Evolutionary conservation across 371 early-diverging fungal species (phyloP).

Genomic region (Haplosporangium sp.): DNA sequence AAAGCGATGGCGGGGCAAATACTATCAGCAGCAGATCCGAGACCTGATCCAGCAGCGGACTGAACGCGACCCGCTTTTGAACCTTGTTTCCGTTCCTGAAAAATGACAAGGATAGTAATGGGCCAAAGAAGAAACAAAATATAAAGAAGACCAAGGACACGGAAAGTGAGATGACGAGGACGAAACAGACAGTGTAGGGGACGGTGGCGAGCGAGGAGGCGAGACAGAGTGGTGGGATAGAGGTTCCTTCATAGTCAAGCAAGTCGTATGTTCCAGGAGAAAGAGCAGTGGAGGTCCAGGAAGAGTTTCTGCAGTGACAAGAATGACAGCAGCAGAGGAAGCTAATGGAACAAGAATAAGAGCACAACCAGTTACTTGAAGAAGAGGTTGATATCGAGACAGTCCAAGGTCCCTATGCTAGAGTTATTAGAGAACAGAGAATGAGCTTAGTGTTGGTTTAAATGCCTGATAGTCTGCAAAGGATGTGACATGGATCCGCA

Average conservation of each 20-base stretch:
- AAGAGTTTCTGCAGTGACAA: not conserved
- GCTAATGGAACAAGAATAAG: constrained; percentile 7
- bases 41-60: not conserved
- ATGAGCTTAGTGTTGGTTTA: not conserved
- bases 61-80: not conserved
- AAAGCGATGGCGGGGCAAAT: not conserved
- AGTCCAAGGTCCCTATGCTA: constrained; percentile 13
- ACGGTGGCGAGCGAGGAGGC: not conserved
- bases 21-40: constrained; percentile 2
- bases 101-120: not conserved
- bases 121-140: not conserved
- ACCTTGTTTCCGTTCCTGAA: not conserved
- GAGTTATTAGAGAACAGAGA: constrained; percentile 9
- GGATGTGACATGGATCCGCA: not conserved
- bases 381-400: constrained; percentile 20
- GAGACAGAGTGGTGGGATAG: not conserved
- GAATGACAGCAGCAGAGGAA: not conserved
- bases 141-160: not conserved
- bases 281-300: not conserved
- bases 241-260: too few relatives aligned
- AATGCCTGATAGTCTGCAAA: too few relatives aligned
- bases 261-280: too few relatives aligned
- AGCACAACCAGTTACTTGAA: constrained; percentile 7
- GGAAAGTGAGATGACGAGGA: not conserved
- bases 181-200: not conserved